phyloP scores from a whole-genome alignment of 164 flowering plant genomes.

The Berberis vulgaris region DNA sequence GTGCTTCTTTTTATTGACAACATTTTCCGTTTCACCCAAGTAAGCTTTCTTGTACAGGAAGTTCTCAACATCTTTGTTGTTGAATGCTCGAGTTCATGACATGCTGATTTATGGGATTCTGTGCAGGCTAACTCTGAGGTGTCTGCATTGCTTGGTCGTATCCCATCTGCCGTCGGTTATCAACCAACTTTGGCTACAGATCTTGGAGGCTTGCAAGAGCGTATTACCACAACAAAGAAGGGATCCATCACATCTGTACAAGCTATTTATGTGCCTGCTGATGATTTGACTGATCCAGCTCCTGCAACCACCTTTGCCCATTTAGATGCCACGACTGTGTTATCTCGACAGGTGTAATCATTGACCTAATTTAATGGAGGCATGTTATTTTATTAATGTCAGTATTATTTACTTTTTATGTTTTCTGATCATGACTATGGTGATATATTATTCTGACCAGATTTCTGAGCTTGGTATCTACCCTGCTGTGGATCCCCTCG shows the following conservation, averaged over 20 bases:
- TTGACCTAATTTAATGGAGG: no score
- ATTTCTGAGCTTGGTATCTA: conserved; percentile 99
- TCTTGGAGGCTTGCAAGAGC: conserved; percentile 90
- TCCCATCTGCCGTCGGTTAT: conserved; percentile 93
- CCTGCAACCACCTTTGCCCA: conserved; percentile 96
- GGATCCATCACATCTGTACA: conserved; percentile 90
- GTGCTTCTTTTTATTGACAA: conserved; percentile 97
- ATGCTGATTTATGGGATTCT: background rate
- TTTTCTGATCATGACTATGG: background rate
- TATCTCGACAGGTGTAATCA: conserved; percentile 60
- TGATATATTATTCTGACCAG: conserved; percentile 26
- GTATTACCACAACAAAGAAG: conserved; percentile 90
- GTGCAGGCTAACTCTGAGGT: conserved; percentile 93
- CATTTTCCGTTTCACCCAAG: conserved; percentile 96
- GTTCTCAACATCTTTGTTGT: background rate
- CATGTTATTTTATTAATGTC: background rate
- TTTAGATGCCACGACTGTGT: conserved; percentile 93
- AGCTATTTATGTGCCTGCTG: conserved; percentile 94
- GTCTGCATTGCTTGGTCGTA: conserved; percentile 97
- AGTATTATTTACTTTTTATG: background rate
- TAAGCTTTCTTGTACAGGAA: conserved; percentile 11
- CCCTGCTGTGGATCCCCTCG: conserved; percentile 95
- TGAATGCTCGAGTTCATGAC: background rate
- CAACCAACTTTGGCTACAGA: conserved; percentile 89
- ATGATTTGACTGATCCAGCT: conserved; percentile 95